Base-by-base conservation (phyloP, 164 flowering plant species). In the Berberis thunbergii region DNA sequence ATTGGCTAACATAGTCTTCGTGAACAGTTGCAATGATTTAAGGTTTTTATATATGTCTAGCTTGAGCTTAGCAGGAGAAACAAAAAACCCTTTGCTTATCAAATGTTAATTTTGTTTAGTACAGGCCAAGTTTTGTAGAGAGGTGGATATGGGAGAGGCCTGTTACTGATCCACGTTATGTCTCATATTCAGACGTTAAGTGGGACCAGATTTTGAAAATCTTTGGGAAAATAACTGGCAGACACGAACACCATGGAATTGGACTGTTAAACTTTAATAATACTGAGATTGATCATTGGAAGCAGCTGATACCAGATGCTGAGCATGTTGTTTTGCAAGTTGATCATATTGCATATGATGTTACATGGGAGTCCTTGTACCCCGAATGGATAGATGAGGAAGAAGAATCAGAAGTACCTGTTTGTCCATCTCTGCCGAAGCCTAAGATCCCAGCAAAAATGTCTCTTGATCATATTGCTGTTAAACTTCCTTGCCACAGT, bases 351-450 rank as follows among this genome's bases (percentile, higher is more conserved):
- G 49, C 66, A 4, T 57, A 61, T 6, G 70, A 71, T 64, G 45
- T 82, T n/a, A 80, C 84, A 11, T 84, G 88, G 88, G 88, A 84
- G 45, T 57, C 74, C 39, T 63, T 84, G 8, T 84, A 66, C 60
- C 88, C 88, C 39, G 88, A 84, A 64, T 84, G 86, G 86, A 82
- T 84, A 56, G 88, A 84, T 53, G 88, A 84, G 59, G 88, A 84
- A 74, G 84, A 84, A 68, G 86, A 81, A 40, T 75, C 70, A 13
- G 84, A 78, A 60, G 76, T 84, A 5, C 85, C 83, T 6, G 38
- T 56, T n/a, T 81, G 85, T 60, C 83, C 81, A 60, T 68, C 70
- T 58, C 60, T 81, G 10, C 78, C 85, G 1, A 69, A 57, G 38
- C 74, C 76, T 53, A 49, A 53, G 50, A 59, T 64, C 12, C 69